Evolutionary conservation across 2,329 filamentous ascomycete genomes (phyloP).

Genomic region (Epichloe gansuensis): DNA sequence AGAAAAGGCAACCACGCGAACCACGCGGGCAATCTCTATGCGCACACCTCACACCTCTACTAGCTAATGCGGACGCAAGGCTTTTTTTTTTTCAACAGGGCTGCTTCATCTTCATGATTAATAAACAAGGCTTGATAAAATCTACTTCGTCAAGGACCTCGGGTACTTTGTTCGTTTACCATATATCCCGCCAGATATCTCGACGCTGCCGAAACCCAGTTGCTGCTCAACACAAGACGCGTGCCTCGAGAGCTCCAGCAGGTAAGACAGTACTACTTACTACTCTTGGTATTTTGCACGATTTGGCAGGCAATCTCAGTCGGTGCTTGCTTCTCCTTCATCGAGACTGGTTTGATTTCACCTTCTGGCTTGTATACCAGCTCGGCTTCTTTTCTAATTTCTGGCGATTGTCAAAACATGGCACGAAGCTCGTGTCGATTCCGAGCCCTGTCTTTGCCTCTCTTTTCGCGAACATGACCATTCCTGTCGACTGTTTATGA

Average conservation of each 20-base stretch:
- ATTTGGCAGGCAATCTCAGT: not conserved
- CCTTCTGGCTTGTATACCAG: too few species aligned
- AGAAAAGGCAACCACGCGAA: slow-evolving; percentile 1
- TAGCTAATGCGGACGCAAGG: too few species aligned
- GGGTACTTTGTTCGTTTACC: not conserved
- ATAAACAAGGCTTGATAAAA: too few species aligned
- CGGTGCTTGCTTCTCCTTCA: not conserved
- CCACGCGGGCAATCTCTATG: not conserved
- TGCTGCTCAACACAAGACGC: not conserved
- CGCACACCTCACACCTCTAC: not conserved
- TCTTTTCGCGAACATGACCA: not conserved
- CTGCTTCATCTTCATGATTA: too few species aligned
- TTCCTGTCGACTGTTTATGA: not conserved
- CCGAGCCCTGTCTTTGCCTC: not conserved
- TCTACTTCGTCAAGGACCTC: too few species aligned
- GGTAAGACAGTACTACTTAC: not conserved
- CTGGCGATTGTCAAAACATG: too few species aligned
- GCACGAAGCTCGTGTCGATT: too few species aligned
- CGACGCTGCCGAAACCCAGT: not conserved
- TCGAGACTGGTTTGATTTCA: not conserved
- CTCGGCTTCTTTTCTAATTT: too few species aligned
- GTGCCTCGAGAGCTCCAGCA: not conserved
- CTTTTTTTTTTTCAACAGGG: too few species aligned
- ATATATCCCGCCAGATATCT: not conserved
- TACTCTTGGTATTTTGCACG: too few species aligned